Evolutionary conservation across 345 rosid species (phyloP), one percentile per base, ranked within the genome.

Genomic region (Lumnitzera littorea): DNA sequence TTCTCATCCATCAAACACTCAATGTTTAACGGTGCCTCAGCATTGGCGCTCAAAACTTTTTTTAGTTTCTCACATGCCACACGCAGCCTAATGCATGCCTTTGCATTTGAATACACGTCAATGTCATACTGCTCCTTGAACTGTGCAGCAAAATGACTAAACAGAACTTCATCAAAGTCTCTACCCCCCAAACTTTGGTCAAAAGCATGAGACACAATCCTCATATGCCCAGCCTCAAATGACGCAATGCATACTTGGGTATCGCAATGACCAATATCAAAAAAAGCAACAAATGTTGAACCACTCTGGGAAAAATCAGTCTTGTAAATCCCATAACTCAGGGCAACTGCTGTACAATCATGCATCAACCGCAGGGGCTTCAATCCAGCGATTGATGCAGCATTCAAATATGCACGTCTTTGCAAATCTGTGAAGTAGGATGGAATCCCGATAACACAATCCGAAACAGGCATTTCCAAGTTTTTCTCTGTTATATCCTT

Each of bases 1-100:
- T 77, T 83, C 74, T 83, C 88, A 60, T 83, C 88, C 82, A 83
- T 80, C 69, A 83, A 73, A 69, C 88, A 83, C 70, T 83, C 88
- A 53, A 83, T 78, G 63, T 80, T 78, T 41, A 78, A 64, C 3
- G 83, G 82, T 4, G 82, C 83, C 76, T 78, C 85, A 6, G 83
- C 81, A 70, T 83, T 80, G 50, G 88, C 88, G 66, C 85, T 80
- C 71, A 83, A 70, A 67, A 80, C 70, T 73, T 80, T 83, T 74
- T 78, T 80, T 74, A 78, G 61, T 67, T 80, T 83, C 70, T 74
- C 88, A 65, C 88, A 78, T 43, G 85, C 85, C 50, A 83, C 73
- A 68, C 82, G 70, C 63, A 83, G 62, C 73, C 88, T 76, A 47
- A 76, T 53, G 47, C 76, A 65, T 13, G 88, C 80, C 67, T 77